Evolutionary conservation across 176 grass and related monocot genomes (phyloP), one percentile per base, ranked within the genome.

Genomic region (Miscanthus lutarioriparius): DNA sequence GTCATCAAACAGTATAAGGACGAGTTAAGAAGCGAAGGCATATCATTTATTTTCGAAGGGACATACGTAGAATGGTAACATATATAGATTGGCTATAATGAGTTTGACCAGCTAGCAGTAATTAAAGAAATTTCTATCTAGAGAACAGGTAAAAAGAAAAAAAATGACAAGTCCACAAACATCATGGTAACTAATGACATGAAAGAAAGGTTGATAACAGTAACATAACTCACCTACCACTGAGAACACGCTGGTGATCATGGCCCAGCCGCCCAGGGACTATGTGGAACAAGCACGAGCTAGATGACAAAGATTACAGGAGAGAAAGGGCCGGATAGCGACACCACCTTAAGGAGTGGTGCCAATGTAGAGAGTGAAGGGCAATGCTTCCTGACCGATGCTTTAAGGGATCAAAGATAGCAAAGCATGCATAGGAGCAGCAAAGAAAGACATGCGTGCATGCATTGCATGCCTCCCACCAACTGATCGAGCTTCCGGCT

Each of bases 381-480:
- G 56, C 5, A 78, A 82, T 87, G 74, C 62, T 78, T 92, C 87
- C 86, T 80, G 90, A 32, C 87, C 85, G 45, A 70, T 89, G 78
- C 91, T 96, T 93, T 88, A 81, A 72, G 77, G 80, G 72, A 78
- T 62, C 74, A 68, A 72, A 77, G 82, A 84, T 86, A 90, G 35
- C 43, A 91, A 80, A 80, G 63, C 81, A 94, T 68, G 22, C 77
- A 61, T 80, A 62, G 72, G 75, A 87, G 75, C 37, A 68, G 65
- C 68, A 83, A 75, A 83, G 47, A 16, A 38, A 62, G 79, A 15
- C 40, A 74, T 32, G 47, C 58, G 26, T 28, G 61, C n/a, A 81
- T 82, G 74, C 47, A 69, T 47, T 62, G 75, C 80, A 79, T 97
- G 90, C 80, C 76, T 92, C 94, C 95, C 86, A 97, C 92, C 95